Evolutionary conservation across 495 filamentous ascomycete genomes (phyloP), one percentile per base, ranked within the genome.

Genomic region (Annulohypoxylon maeteangense): DNA sequence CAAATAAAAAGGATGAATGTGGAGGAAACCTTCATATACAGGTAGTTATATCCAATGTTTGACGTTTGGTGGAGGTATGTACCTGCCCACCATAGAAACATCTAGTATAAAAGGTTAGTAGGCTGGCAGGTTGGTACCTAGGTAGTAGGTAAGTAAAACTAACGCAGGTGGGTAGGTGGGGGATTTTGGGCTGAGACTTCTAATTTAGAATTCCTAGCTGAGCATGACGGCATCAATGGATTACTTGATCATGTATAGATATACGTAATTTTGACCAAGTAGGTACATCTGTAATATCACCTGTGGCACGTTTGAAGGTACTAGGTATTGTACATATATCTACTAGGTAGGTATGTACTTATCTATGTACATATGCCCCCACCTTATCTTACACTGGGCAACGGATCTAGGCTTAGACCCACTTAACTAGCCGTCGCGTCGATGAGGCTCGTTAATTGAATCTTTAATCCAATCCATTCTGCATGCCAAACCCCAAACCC

Each of bases 371-470:
- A n/a, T n/a, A n/a, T n/a, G 11, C 12, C 8, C 48, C 48, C 23
- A 53, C 48, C 23, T 11, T n/a, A 29, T n/a, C 23, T 31, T 31
- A 53, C 27, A 29, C 27, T 29, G 14, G 4, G 1, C 42, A 22
- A 27, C n/a, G 20, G 16, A 25, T 51, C 20, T 12, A 27, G 14
- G 29, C 31, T 36, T 7, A 10, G 54, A 2, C 27, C 54, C 54
- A 40, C 50, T 32, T 32, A n/a, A 31, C 29, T 31, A 23, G 25
- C 29, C 50, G 57, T 25, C 42, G 61, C 51, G 50, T 65, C 12
- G 14, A 48, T 65, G 62, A 65, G 51, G 50, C 51, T 65, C 62
- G 38, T 56, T 27, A 40, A 62, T 57, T 57, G 42, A 62, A 44
- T 61, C 50, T 68, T 29, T 29, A 53, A 16, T 22, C 25, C n/a